Conservation (phyloP, 2,329 filamentous ascomycete species). For the Aureobasidium uvarum region DNA sequence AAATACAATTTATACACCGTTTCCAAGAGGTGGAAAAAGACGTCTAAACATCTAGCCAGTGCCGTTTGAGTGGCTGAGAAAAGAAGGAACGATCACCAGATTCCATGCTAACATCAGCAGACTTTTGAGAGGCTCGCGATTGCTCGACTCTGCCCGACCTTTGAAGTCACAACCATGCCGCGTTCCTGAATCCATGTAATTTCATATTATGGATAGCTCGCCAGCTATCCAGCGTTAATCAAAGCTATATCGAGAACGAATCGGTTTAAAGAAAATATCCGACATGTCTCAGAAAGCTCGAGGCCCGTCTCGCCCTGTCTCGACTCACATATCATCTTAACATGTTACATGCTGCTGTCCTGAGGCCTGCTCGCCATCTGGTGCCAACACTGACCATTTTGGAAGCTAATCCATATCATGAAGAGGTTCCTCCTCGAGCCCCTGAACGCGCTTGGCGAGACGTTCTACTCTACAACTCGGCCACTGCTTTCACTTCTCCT, state of each 20-base stretch:
- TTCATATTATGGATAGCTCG: background rate
- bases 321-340: background rate
- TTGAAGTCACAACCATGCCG: background rate
- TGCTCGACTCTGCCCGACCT: background rate
- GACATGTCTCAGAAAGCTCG: background rate
- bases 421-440: background rate
- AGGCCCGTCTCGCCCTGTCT: background rate
- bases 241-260: background rate
- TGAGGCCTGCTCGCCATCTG: background rate
- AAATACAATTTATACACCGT: background rate
- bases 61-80: background rate
- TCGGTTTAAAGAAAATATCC: background rate
- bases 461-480: background rate
- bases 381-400: too few species aligned
- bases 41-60: too few species aligned
- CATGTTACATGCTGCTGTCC: background rate
- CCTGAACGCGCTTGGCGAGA: background rate
- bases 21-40: conserved; percentile 6
- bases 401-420: too few species aligned
- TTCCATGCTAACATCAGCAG: background rate
- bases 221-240: background rate
- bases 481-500: background rate
- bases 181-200: too few species aligned
- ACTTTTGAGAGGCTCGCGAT: background rate
- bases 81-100: background rate